phyloP scores from a whole-genome alignment of 2,329 filamentous ascomycete genomes.

The Colletotrichum orchidophilum region DNA sequence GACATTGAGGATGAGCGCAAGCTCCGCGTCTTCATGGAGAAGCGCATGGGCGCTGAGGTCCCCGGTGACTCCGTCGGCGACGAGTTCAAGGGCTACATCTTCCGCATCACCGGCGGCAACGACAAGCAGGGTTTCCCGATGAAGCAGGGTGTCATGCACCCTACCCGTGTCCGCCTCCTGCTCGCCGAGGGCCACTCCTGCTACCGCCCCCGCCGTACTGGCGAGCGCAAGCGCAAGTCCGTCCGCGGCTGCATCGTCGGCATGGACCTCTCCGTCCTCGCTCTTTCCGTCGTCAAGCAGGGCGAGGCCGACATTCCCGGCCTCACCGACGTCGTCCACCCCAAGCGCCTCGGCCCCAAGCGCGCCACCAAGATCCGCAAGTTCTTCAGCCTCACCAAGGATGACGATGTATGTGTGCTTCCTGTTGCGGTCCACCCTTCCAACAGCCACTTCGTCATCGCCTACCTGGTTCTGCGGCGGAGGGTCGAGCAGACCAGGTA shows the following conservation, averaged over 20 bases:
- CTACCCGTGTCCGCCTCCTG: constrained; percentile 97
- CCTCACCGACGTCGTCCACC: constrained; percentile 96
- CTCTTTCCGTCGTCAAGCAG: constrained; percentile 97
- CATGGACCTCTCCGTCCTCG: constrained; percentile 93
- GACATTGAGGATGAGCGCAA: constrained; percentile 99
- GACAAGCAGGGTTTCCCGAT: constrained; percentile 99
- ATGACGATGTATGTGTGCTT: constrained; percentile 93
- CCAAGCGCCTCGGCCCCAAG: constrained; percentile 99
- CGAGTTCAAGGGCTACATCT: constrained; percentile 99
- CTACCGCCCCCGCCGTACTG: constrained; percentile 97
- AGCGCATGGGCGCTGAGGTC: constrained; percentile 95
- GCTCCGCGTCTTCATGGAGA: constrained; percentile 98
- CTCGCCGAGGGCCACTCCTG: constrained; percentile 97
- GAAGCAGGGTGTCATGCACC: constrained; percentile 99
- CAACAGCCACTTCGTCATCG: constrained; percentile 69
- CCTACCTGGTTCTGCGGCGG: constrained; percentile 69
- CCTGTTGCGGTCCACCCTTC: constrained; percentile 48
- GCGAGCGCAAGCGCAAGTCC: constrained; percentile 99
- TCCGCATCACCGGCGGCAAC: constrained; percentile 99
- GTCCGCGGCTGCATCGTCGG: constrained; percentile 99
- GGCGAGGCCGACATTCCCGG: constrained; percentile 94
- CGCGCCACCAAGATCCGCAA: constrained; percentile 99
- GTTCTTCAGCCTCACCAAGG: constrained; percentile 99
- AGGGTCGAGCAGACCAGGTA: constrained; percentile 59
- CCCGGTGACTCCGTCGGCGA: constrained; percentile 94